These are phyloP conservation scores for Talaromyces islandicus DNA, from an alignment of 2,329 filamentous ascomycete species.

Conservation along the genomic window DNA sequence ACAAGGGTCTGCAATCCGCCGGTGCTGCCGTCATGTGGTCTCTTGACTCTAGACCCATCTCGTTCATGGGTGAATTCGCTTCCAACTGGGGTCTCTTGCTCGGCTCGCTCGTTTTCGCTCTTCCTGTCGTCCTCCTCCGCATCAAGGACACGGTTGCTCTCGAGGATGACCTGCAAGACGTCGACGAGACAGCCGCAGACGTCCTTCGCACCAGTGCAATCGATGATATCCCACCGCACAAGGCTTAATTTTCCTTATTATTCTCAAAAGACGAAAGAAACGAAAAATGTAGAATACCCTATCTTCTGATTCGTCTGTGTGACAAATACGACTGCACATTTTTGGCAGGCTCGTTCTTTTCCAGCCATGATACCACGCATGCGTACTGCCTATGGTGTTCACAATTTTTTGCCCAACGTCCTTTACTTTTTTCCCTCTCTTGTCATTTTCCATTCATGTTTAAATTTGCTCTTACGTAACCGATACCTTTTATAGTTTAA, in stretches of 20 bases:
- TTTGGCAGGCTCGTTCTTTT: not conserved
- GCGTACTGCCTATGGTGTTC: not conserved
- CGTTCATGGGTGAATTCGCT: slow-evolving; percentile 63
- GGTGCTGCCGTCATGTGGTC: slow-evolving; percentile 60
- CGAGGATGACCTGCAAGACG: slow-evolving; percentile 74
- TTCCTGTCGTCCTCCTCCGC: slow-evolving; percentile 68
- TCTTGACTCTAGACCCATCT: slow-evolving; percentile 30
- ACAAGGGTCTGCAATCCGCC: slow-evolving; percentile 76
- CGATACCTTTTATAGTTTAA: not conserved
- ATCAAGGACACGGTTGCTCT: slow-evolving; percentile 69
- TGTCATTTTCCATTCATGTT: not conserved
- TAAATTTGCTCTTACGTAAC: not conserved
- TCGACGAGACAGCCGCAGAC: slow-evolving; percentile 71
- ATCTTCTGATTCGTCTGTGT: not conserved
- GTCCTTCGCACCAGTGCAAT: slow-evolving; percentile 39
- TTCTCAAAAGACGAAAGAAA: not conserved
- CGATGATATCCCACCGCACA: not conserved
- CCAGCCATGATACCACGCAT: not conserved
- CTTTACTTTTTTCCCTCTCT: not conserved
- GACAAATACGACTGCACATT: not conserved
- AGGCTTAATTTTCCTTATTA: not conserved
- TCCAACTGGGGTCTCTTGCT: slow-evolving; percentile 58
- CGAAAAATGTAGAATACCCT: not conserved
- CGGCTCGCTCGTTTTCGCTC: slow-evolving; percentile 63
- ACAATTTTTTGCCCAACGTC: not conserved